Evolutionary conservation across 495 filamentous ascomycete species (phyloP), one percentile per base, ranked within the genome.

Genomic region (Lepraria neglecta): DNA sequence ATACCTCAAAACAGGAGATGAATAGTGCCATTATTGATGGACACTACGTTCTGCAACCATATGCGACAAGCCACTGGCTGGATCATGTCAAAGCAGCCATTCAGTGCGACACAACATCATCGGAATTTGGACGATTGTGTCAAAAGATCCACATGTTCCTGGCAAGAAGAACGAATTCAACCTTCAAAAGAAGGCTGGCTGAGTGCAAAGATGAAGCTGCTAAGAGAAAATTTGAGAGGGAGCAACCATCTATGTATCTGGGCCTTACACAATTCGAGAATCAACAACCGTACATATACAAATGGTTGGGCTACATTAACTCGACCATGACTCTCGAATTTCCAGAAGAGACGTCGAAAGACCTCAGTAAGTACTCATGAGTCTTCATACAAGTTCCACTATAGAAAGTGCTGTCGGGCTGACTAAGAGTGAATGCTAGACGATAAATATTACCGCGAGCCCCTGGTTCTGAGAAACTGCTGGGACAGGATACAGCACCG

Each of bases 31-130:
- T 58, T 9, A 21, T 58, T n/a, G 30, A 31, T 11, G 55, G 55
- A 14, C 42, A 45, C 27, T 58, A 44, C 55, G 24, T 58, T 30
- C 43, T 58, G 42, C 55, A 58, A 45, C 19, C 55, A n/a, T 58
- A 58, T 19, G 55, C 55, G 28, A 58, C 55, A 21, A 19, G 24
- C 43, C 55, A 58, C 43, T 58, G 55, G 55, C 40, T 58, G 42
- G 38, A 58, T 2, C 55, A 58, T 31, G 55, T 58, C 6, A 58
- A 58, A 30, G 38, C 40, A 58, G 17, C 33, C 4, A 31, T 33
- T 21, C 19, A 38, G n/a, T 21, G 11, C 19, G 27, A 15, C 24
- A 58, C 14, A 4, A 24, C 10, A 3, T 21, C 55, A 11, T 11
- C 42, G n/a, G 55, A 58, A 27, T 46, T 58, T 14, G n/a, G 7